Percentiles rank a stretch among this genome's conserved stretches.
Evolutionary conservation across 345 rosid species (phyloP).

Genomic region (Lepidium africanum): DNA sequence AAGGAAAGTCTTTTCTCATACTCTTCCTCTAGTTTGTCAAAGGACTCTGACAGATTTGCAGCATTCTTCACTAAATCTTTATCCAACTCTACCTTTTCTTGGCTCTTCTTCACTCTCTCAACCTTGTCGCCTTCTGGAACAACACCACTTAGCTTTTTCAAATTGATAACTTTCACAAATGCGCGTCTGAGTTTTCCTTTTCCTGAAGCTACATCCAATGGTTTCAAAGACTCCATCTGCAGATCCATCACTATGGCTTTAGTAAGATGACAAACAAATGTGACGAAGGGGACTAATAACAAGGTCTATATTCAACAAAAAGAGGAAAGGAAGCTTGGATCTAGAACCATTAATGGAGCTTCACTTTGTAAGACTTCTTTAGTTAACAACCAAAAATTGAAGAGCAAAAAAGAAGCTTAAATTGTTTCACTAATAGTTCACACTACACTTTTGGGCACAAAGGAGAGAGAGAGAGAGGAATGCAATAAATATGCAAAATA

Average conservation of each 20-base stretch:
- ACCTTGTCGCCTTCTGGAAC: conserved; percentile 46
- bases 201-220: conserved; percentile 41
- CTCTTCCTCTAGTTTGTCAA: conserved; percentile 42
- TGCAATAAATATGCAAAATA: neutral
- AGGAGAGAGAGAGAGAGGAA: neutral
- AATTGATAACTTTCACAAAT: conserved; percentile 62
- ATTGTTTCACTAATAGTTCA: conserved; percentile 8
- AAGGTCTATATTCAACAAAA: conserved; percentile 22
- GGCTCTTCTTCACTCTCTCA: conserved; percentile 34
- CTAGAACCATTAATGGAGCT: conserved; percentile 36
- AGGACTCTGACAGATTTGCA: conserved; percentile 36
- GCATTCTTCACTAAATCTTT: conserved; percentile 19
- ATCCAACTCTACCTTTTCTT: conserved; percentile 30
- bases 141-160: conserved; percentile 47
- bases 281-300: conserved; percentile 1
- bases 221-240: conserved; percentile 76
- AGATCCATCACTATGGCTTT: conserved; percentile 14
- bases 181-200: conserved; percentile 63
- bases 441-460: conserved; percentile 10
- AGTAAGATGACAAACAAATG: neutral
- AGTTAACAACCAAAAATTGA: neutral
- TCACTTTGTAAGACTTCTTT: conserved; percentile 18
- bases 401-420: conserved; percentile 11
- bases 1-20: conserved; percentile 30
- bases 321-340: conserved; percentile 24